Percentiles rank a stretch among this genome's conserved stretches.
Conservation (phyloP, 2,329 filamentous ascomycete genomes). For the Exophiala calicioides region DNA sequence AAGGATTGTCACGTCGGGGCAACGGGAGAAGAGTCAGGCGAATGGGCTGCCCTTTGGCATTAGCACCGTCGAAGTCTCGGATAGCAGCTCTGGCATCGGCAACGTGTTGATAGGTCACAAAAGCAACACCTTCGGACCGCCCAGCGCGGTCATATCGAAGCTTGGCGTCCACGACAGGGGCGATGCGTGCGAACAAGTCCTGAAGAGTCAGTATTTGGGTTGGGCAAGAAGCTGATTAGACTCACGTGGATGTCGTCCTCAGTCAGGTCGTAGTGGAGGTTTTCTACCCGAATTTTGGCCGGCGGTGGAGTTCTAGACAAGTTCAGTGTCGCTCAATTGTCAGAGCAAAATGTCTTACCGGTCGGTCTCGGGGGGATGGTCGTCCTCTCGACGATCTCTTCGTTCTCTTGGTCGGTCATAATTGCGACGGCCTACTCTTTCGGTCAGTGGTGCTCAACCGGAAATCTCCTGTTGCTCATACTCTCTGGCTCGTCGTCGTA, state of each 20-base stretch:
- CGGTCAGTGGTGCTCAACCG: conserved; percentile 14
- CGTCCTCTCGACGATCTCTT: conserved; percentile 24
- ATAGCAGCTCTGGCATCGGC: conserved; percentile 75
- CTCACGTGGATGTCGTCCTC: conserved; percentile 77
- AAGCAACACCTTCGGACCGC: conserved; percentile 81
- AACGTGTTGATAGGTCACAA: conserved; percentile 72
- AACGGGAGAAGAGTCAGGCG: conserved; percentile 66
- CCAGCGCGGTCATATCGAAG: conserved; percentile 85
- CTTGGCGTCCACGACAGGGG: conserved; percentile 66
- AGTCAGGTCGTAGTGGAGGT: conserved; percentile 88
- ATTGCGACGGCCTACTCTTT: conserved; percentile 30
- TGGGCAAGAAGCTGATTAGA: background rate
- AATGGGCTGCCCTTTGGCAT: conserved; percentile 87
- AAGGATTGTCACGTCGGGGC: conserved; percentile 47
- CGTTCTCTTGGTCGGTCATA: conserved; percentile 21
- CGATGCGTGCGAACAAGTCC: conserved; percentile 80
- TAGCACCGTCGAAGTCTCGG: conserved; percentile 81
- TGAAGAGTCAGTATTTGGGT: conserved; percentile 40
- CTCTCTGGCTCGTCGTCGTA: conserved; percentile 71
- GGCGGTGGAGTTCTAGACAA: conserved; percentile 56
- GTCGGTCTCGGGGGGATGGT: conserved; percentile 44
- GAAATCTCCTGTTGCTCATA: conserved; percentile 11
- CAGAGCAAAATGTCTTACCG: too few relatives aligned
- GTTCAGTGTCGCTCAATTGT: too few relatives aligned
- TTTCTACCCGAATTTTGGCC: conserved; percentile 79